These are phyloP conservation scores for Talaromyces thailandensis DNA, from an alignment of 495 filamentous ascomycete species.

Conservation along the genomic window DNA sequence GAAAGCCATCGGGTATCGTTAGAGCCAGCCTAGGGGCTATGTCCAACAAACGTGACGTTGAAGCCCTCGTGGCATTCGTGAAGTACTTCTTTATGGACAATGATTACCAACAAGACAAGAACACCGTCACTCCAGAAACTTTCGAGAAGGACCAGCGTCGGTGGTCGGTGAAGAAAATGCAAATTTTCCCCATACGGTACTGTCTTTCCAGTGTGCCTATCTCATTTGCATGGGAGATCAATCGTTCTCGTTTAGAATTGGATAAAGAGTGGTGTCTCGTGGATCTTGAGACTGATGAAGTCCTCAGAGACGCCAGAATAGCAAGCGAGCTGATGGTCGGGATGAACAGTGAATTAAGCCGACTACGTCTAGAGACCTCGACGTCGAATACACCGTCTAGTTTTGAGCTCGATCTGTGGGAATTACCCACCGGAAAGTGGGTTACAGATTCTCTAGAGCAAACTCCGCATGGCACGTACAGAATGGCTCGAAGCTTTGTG, in stretches of 20 bases:
- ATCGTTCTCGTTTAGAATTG: constrained; percentile 65
- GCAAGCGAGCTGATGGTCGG: not conserved
- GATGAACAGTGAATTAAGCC: not conserved
- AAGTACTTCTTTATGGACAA: constrained; percentile 36
- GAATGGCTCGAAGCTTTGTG: not conserved
- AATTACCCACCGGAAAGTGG: constrained; percentile 2
- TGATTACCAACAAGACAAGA: not conserved
- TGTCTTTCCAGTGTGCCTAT: constrained; percentile 60
- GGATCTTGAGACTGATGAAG: not conserved
- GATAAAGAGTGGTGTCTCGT: constrained; percentile 81
- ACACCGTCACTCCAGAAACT: not conserved
- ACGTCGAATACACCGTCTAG: not conserved
- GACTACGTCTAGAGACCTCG: not conserved
- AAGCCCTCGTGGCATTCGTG: constrained; percentile 48
- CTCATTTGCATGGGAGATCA: constrained; percentile 53
- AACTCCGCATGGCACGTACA: not conserved
- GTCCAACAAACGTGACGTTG: constrained; percentile 54
- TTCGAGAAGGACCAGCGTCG: not conserved
- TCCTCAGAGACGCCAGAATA: not conserved
- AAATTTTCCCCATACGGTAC: constrained; percentile 63
- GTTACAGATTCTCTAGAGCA: constrained; percentile 3
- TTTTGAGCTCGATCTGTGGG: not conserved
- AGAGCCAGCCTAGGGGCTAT: constrained; percentile 64
- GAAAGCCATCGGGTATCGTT: constrained; percentile 55
- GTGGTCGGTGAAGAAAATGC: constrained; percentile 16